Conservation (phyloP, 768 basidiomycete species). For the Leccinum subgranulosum region DNA sequence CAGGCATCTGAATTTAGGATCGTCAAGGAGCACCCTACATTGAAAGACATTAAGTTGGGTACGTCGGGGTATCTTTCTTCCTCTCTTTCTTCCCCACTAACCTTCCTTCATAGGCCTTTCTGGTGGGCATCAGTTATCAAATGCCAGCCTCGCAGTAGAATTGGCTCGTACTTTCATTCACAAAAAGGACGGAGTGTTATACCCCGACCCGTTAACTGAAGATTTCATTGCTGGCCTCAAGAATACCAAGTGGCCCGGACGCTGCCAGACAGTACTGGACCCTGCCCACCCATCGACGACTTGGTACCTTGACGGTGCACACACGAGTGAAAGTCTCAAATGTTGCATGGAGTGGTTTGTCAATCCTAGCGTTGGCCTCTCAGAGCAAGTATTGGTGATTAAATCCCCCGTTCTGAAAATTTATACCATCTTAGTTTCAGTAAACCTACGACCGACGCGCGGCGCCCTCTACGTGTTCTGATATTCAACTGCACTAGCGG, state of each 20-base stretch:
- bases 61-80: slow-evolving; percentile 8
- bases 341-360: slow-evolving; percentile 91
- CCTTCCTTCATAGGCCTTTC: slow-evolving; percentile 58
- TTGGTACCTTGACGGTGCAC: slow-evolving; percentile 96
- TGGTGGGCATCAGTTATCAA: slow-evolving; percentile 82
- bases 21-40: slow-evolving; percentile 47
- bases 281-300: slow-evolving; percentile 47
- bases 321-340: slow-evolving; percentile 86
- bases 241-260: slow-evolving; percentile 84
- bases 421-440: slow-evolving; percentile 2
- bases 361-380: slow-evolving; percentile 51
- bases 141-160: slow-evolving; percentile 81
- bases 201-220: slow-evolving; percentile 39
- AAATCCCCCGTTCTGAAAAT: neutral
- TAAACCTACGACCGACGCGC: slow-evolving; percentile 13
- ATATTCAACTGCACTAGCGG: slow-evolving; percentile 96
- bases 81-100: neutral
- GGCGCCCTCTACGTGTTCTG: slow-evolving; percentile 50
- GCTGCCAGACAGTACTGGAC: slow-evolving; percentile 83
- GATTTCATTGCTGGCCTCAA: slow-evolving; percentile 61
- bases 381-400: slow-evolving; percentile 19
- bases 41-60: slow-evolving; percentile 64
- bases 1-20: slow-evolving; percentile 71
- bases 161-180: slow-evolving; percentile 66
- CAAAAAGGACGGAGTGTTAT: slow-evolving; percentile 19